phyloP scores from a whole-genome alignment of 1,139 yeast genomes.

The Magnusiomyces magnusii region DNA sequence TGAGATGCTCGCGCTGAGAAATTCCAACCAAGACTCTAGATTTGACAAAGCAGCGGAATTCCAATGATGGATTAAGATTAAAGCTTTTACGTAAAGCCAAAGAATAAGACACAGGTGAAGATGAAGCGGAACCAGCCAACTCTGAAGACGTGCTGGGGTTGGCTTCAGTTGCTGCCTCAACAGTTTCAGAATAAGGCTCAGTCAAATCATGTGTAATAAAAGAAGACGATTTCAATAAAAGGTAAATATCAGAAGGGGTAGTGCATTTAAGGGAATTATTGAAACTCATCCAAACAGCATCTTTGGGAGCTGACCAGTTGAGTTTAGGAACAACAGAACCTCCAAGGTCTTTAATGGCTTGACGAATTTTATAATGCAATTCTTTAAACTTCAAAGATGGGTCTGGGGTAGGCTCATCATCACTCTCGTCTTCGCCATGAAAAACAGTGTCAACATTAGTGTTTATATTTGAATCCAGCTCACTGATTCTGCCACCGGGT shows the following conservation, averaged over 20 bases:
- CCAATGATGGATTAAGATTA: constrained; percentile 76
- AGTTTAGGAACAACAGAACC: constrained; percentile 77
- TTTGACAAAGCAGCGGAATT: constrained; percentile 76
- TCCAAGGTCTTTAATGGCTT: constrained; percentile 41
- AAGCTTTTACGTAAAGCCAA: constrained; percentile 76
- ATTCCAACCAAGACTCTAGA: constrained; percentile 58
- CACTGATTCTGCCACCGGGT: constrained; percentile 19
- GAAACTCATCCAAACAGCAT: constrained; percentile 85
- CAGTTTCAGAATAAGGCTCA: constrained; percentile 49
- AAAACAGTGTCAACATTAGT: constrained; percentile 48
- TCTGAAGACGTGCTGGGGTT: background rate
- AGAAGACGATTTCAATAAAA: constrained; percentile 77
- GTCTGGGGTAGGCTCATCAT: constrained; percentile 29
- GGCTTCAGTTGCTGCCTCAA: constrained; percentile 16
- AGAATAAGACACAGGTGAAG: constrained; percentile 37
- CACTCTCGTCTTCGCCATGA: constrained; percentile 43
- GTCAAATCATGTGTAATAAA: constrained; percentile 80
- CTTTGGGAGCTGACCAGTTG: constrained; percentile 97
- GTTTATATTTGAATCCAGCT: constrained; percentile 14
- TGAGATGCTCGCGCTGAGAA: constrained; percentile 69
- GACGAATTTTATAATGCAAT: constrained; percentile 58
- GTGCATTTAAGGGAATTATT: constrained; percentile 68
- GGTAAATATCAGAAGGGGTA: constrained; percentile 63
- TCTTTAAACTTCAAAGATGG: constrained; percentile 44
- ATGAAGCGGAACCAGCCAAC: background rate